A percentile compares a stretch with the other conserved stretches of the same genome.
These are phyloP conservation scores for Globisporangium recalcitrans DNA, from an alignment of 352 stramenopile species.

Conservation along the genomic window DNA sequence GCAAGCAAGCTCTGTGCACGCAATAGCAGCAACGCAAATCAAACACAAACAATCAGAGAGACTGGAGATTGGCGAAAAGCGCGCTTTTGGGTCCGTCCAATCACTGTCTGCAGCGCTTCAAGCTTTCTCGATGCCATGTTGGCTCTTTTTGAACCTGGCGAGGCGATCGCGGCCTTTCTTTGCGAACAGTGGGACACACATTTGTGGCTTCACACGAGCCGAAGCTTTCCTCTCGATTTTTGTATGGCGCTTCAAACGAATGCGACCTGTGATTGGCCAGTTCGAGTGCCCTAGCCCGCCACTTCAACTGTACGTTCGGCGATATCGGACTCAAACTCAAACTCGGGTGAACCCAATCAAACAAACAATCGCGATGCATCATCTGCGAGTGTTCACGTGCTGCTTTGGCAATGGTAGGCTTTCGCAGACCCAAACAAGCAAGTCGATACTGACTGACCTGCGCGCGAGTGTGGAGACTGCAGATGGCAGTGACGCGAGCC, in stretches of 20 bases:
- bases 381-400: background rate
- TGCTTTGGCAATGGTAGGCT: background rate
- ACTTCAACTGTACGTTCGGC: background rate
- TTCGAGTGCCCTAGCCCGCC: background rate
- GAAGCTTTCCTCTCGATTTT: background rate
- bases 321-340: background rate
- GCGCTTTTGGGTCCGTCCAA: too few species aligned
- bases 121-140: constrained; percentile 1
- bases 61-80: background rate
- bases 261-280: constrained; percentile 7
- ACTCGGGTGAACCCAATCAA: constrained; percentile 4
- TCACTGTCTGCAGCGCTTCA: too few species aligned
- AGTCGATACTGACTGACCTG: background rate
- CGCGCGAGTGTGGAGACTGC: background rate
- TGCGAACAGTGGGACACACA: background rate
- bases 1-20: background rate
- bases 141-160: constrained; percentile 1
- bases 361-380: background rate
- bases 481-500: constrained; percentile 1
- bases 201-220: constrained; percentile 13
- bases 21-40: background rate
- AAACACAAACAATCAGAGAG: background rate
- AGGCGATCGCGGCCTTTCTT: background rate
- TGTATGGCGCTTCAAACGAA: background rate
- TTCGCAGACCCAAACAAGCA: background rate